Base-by-base conservation (phyloP, 75 land plant genomes). In the Picea sitchensis region DNA sequence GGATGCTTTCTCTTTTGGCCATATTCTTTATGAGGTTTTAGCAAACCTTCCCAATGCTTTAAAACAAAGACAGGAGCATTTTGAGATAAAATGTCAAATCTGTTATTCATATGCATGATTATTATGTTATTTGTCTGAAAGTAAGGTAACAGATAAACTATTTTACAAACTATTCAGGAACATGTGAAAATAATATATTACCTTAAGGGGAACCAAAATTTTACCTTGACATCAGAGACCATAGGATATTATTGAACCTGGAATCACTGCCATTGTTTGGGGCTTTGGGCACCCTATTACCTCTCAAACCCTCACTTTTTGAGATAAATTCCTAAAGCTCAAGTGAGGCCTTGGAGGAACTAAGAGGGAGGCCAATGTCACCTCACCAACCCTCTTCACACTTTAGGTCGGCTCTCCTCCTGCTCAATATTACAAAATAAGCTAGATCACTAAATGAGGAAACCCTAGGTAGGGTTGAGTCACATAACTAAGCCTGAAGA, bases 11-110 rank as follows among this genome's bases (percentile, higher is more conserved):
- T 94, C 99, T 14, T 92, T 92, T 86, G 95, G 93, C 23, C 77
- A 92, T 68, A 91, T 96, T 79, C 88, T 96, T 67, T 92, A 91
- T 83, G 98, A 96, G 99, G 99, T 96, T 38, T 71, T 17, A 18
- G 4, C n/a, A 31, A 64, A 51, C 54, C 54, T 51, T 51, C 9
- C 54, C 54, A 64, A 12, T 9, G 32, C 2, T 26, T 26, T 14
- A 8, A 64, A 64, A 30, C 34, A 67, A 32, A 1, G 0, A 34
- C 6, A 51, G 54, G 0, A 38, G 15, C 38, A 32, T 34, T 67
- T 67, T 34, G 41, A 34, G 14, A 18, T 23, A 15, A 67, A 67
- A 34, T 11, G 14, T 64, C 14, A 13, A 64, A 64, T 64, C 14
- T 64, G 65, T 13, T 26, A 11, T 64, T 7, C 65, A 64, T 26